These are phyloP conservation scores for Nannizzia gypsea DNA, from an alignment of 2,329 filamentous ascomycete species.

Conservation along the genomic window DNA sequence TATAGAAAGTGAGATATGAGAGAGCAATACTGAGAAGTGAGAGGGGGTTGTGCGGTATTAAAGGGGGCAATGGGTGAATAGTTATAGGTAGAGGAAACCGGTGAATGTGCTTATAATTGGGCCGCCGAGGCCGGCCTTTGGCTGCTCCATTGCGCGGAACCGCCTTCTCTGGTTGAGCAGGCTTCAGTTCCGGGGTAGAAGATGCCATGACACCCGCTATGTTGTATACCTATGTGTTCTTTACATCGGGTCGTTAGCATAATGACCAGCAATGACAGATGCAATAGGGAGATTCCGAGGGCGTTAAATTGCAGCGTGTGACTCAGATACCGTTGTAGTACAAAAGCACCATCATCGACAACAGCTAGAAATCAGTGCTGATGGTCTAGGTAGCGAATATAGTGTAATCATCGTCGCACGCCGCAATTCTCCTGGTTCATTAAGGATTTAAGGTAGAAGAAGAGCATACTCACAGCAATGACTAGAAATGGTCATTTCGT, in stretches of 20 bases:
- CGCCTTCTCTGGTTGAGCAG: not conserved
- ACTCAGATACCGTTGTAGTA: slow-evolving; percentile 99
- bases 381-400: slow-evolving; percentile 34
- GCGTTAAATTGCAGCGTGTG: slow-evolving; percentile 19
- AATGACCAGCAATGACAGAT: not conserved
- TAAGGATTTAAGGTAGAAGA: not conserved
- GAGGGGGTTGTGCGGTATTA: slow-evolving; percentile 85
- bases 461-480: not conserved
- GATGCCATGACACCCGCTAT: not conserved
- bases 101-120: slow-evolving; percentile 66
- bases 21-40: slow-evolving; percentile 72
- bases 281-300: not conserved
- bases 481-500: not conserved
- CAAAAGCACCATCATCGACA: slow-evolving; percentile 44
- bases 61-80: slow-evolving; percentile 70
- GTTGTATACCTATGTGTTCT: not conserved
- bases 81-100: slow-evolving; percentile 66
- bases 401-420: slow-evolving; percentile 38
- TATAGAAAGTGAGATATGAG: slow-evolving; percentile 61
- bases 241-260: not conserved
- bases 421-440: not conserved
- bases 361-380: slow-evolving; percentile 42
- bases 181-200: not conserved
- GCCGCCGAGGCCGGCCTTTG: slow-evolving; percentile 22
- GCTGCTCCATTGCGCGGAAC: not conserved